These are phyloP conservation scores for Aspergillus cejpii DNA, from an alignment of 2,329 filamentous ascomycete genomes.

Conservation along the genomic window DNA sequence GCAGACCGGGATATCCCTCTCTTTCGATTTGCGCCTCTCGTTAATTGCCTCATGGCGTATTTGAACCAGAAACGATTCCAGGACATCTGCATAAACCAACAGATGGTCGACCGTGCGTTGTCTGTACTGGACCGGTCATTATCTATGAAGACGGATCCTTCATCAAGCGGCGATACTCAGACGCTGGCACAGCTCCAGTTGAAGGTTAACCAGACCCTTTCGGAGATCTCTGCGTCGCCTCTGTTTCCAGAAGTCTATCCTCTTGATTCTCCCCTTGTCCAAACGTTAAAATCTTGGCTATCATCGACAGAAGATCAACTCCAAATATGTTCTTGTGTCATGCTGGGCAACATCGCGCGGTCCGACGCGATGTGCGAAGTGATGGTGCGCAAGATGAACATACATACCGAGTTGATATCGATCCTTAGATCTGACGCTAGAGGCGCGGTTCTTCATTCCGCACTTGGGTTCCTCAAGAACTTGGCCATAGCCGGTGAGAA, in stretches of 20 bases:
- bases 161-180: slow-evolving; percentile 31
- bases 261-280: slow-evolving; percentile 32
- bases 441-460: slow-evolving; percentile 40
- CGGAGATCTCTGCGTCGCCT: slow-evolving; percentile 37
- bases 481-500: slow-evolving; percentile 42
- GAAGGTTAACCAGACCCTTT: slow-evolving; percentile 37
- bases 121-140: slow-evolving; percentile 30
- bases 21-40: slow-evolving; percentile 29
- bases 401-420: slow-evolving; percentile 38
- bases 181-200: slow-evolving; percentile 31
- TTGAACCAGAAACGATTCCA: slow-evolving; percentile 38
- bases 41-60: slow-evolving; percentile 30
- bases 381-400: slow-evolving; percentile 36
- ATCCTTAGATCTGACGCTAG: slow-evolving; percentile 36
- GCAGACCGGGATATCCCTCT: slow-evolving; percentile 22
- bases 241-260: slow-evolving; percentile 37
- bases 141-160: slow-evolving; percentile 20
- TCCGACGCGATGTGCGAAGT: slow-evolving; percentile 38
- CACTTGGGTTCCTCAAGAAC: slow-evolving; percentile 45
- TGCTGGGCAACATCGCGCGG: slow-evolving; percentile 44
- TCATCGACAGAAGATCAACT: slow-evolving; percentile 37
- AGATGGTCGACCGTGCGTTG: slow-evolving; percentile 29
- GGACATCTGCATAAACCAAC: slow-evolving; percentile 28
- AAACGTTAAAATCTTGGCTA: slow-evolving; percentile 38
- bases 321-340: slow-evolving; percentile 42